Base-by-base conservation (phyloP, 2,329 filamentous ascomycete genomes). In the Teratosphaeria viscida region DNA sequence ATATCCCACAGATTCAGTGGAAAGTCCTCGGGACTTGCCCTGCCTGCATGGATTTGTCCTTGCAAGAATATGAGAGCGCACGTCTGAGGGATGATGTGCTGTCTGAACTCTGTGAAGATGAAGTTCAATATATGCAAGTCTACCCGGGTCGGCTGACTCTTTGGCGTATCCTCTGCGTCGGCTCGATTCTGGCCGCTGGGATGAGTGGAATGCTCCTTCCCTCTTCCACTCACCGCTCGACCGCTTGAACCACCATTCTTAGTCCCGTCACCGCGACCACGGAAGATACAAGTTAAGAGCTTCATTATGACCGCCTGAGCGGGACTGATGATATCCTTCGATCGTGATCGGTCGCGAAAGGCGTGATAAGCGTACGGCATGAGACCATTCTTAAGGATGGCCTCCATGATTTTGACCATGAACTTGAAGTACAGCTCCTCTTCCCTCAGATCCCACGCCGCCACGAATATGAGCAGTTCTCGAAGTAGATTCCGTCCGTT, bases 1-100 rank as follows among this genome's bases (percentile, higher is more conserved):
- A 97, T 95, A 68, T 97, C 92, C 92, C 92, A 97, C 54, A 91
- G 82, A 68, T 97, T 95, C 1, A 96, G 85, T 0, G 92, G 92
- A 68, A 96, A 97, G 68, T 96, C 92, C 62, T 89, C 85, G 0
- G 90, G 85, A 61, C 92, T 83, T 16, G 87, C 85, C 59, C 85
- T 81, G 35, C 87, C 85, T 49, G 87, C 85, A 52, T 90, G 86
- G 37, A 96, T 95, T 70, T 96, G 88, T 16, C 90, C 89, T 76
- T 97, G 92, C 2, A 96, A 82, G 69, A 94, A 90, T 77, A 97
- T 96, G 43, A 96, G 79, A n/a, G 92, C 92, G 58, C 92, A 89
- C 16, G 91, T 96, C 70, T 96, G 92, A 0, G 92, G 92, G 4
- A 96, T 92, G 62, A 96, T 92, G 62, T 92, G 89, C 64, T 88